These are phyloP conservation scores for Bertia moriformis DNA, from an alignment of 2,329 filamentous ascomycete genomes.

Conservation along the genomic window DNA sequence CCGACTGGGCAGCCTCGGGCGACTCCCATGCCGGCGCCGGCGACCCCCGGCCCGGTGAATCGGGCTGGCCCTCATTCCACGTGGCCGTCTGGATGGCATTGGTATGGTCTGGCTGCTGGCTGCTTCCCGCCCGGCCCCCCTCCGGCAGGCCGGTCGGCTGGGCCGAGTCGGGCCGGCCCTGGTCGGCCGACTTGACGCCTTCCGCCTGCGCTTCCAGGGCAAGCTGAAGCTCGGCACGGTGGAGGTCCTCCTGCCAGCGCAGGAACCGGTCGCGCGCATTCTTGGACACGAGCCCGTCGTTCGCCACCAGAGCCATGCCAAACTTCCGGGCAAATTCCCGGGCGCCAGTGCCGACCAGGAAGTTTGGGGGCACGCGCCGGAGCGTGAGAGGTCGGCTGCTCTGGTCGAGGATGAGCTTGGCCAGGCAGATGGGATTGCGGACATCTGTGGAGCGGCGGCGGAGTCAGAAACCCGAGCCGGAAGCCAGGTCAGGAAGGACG, in stretches of 20 bases:
- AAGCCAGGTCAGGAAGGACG: neutral
- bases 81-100: constrained; percentile 39
- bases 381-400: constrained; percentile 68
- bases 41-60: constrained; percentile 27
- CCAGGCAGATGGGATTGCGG: constrained; percentile 80
- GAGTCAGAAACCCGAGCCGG: no score
- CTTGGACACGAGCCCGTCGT: constrained; percentile 66
- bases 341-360: constrained; percentile 79
- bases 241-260: constrained; percentile 65
- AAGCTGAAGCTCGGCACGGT: constrained; percentile 37
- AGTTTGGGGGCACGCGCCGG: constrained; percentile 78
- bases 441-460: constrained; percentile 42
- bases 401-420: constrained; percentile 67
- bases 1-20: neutral
- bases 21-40: neutral
- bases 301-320: constrained; percentile 58
- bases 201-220: constrained; percentile 12
- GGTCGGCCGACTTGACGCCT: constrained; percentile 7
- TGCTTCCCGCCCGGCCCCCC: constrained; percentile 6
- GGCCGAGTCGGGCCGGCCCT: neutral
- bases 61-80: constrained; percentile 49
- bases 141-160: constrained; percentile 3
- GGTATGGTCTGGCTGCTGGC: constrained; percentile 28
- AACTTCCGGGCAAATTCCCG: constrained; percentile 69
- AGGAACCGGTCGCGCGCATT: constrained; percentile 65